These are phyloP conservation scores for Corynespora cassiicola DNA, from an alignment of 2,329 filamentous ascomycete genomes.

Conservation along the genomic window DNA sequence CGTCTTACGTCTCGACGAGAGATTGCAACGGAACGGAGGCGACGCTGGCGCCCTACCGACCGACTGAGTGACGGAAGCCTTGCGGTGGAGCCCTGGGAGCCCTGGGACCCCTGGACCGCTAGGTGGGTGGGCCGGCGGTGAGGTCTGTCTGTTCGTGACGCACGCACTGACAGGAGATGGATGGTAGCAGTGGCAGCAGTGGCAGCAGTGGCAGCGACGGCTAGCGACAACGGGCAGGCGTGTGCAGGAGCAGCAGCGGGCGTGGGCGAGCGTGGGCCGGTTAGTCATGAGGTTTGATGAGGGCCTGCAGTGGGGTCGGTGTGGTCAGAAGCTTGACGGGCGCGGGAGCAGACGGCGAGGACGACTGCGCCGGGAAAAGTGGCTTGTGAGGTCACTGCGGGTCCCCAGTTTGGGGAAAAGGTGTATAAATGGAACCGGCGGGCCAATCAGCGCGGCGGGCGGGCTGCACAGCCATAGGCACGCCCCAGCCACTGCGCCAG, in stretches of 20 bases:
- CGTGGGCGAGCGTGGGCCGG: constrained; percentile 2
- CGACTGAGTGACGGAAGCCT: constrained; percentile 6
- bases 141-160: constrained; percentile 19
- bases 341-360: constrained; percentile 3
- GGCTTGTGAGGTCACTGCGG: constrained; percentile 2
- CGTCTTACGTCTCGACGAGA: constrained; percentile 26
- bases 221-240: constrained; percentile 3
- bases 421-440: constrained; percentile 3
- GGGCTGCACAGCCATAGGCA: constrained; percentile 22
- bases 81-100: constrained; percentile 10
- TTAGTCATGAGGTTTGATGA: constrained; percentile 10
- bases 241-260: constrained; percentile 4
- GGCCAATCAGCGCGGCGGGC: not conserved
- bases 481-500: constrained; percentile 29
- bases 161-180: too few relatives aligned
- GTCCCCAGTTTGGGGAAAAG: constrained; percentile 10
- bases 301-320: constrained; percentile 23
- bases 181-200: too few relatives aligned
- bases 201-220: not conserved
- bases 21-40: too few relatives aligned
- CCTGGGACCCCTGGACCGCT: too few relatives aligned
- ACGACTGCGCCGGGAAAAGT: constrained; percentile 5
- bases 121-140: constrained; percentile 29
- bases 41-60: too few relatives aligned
- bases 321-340: constrained; percentile 32